These are phyloP conservation scores for Myrica gale DNA, from an alignment of 306 rosid species.

Conservation along the genomic window DNA sequence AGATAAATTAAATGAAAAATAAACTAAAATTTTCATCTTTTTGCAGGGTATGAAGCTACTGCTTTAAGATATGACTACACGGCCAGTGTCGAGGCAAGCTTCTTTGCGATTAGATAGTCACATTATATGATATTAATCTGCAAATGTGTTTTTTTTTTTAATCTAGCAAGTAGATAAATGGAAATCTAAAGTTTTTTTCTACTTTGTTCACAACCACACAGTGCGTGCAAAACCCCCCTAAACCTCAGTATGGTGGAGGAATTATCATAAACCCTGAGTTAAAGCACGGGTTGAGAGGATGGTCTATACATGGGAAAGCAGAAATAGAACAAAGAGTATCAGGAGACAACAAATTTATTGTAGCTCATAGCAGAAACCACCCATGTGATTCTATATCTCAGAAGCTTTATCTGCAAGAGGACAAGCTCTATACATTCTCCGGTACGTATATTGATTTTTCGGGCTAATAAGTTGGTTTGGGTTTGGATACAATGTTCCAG, in stretches of 20 bases:
- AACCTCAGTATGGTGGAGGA: constrained; percentile 73
- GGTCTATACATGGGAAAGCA: constrained; percentile 53
- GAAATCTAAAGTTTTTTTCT: neutral
- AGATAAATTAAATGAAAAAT: neutral
- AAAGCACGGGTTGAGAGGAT: constrained; percentile 55
- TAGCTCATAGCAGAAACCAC: constrained; percentile 52
- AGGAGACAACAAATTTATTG: constrained; percentile 54
- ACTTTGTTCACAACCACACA: constrained; percentile 20
- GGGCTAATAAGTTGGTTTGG: too few relatives aligned
- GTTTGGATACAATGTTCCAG: too few relatives aligned
- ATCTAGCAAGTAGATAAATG: neutral
- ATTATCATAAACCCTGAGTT: constrained; percentile 67
- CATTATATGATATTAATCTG: neutral
- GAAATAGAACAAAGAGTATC: constrained; percentile 42
- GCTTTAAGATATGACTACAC: constrained; percentile 59
- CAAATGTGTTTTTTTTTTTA: neutral
- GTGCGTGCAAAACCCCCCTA: constrained; percentile 55
- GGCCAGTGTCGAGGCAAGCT: constrained; percentile 47
- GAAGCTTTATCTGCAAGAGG: constrained; percentile 35
- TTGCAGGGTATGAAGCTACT: constrained; percentile 45
- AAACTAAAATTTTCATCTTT: neutral
- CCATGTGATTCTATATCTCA: constrained; percentile 51
- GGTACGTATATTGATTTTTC: constrained; percentile 35
- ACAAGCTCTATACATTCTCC: constrained; percentile 53
- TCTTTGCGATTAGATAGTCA: neutral